These are phyloP conservation scores for Artemisia annua DNA, from an alignment of 129 eudicot species.

Conservation along the genomic window DNA sequence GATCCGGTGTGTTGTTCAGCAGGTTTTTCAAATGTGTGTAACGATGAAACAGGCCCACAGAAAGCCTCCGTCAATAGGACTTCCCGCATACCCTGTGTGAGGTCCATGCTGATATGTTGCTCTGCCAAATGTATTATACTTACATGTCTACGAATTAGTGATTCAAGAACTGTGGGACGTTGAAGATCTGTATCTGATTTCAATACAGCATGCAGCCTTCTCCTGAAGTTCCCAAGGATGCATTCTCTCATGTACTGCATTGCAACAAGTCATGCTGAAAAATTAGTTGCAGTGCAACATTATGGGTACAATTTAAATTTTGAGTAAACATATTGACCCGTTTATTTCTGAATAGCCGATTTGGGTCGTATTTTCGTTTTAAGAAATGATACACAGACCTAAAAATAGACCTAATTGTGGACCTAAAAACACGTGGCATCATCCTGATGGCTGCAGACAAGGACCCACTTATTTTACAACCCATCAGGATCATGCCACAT, in stretches of 20 bases:
- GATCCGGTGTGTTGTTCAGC: constrained; percentile 77
- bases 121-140: constrained; percentile 87
- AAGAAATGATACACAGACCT: too few species aligned
- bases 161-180: constrained; percentile 90
- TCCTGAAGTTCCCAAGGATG: constrained; percentile 91
- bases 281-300: constrained; percentile 7
- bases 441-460: too few species aligned
- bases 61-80: constrained; percentile 75
- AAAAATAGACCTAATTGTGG: too few species aligned
- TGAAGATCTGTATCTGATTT: constrained; percentile 94
- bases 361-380: too few species aligned
- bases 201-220: constrained; percentile 80
- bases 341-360: background rate
- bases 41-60: constrained; percentile 85
- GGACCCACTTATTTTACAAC: too few species aligned
- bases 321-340: background rate
- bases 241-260: constrained; percentile 99
- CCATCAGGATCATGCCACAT: too few species aligned
- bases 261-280: constrained; percentile 22
- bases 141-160: constrained; percentile 79
- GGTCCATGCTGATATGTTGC: constrained; percentile 99
- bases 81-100: constrained; percentile 93
- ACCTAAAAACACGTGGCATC: too few species aligned
- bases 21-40: constrained; percentile 80
- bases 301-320: constrained; percentile 12